phyloP scores from a whole-genome alignment of 2,329 filamentous ascomycete species.

The Colletotrichum sp. region DNA sequence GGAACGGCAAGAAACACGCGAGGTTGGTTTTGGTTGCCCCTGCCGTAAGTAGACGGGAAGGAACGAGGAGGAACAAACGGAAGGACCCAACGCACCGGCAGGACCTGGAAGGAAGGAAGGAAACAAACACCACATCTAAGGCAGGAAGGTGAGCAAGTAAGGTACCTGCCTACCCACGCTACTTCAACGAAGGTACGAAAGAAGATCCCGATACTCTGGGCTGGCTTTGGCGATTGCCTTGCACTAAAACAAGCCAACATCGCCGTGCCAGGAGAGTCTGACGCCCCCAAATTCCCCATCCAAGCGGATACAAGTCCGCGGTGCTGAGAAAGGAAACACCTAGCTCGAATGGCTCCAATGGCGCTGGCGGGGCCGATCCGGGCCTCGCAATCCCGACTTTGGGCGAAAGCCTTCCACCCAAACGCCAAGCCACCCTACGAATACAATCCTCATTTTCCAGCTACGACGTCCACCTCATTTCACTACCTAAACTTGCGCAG shows the following conservation, averaged over 20 bases:
- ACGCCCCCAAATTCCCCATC: slow-evolving; percentile 8
- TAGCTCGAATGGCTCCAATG: background rate
- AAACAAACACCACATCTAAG: background rate
- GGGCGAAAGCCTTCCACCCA: background rate
- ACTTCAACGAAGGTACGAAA: background rate
- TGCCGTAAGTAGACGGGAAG: background rate
- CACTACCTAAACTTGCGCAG: background rate
- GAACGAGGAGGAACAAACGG: background rate
- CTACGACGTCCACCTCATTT: background rate
- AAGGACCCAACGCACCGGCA: background rate
- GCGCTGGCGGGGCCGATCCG: background rate
- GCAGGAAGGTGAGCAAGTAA: background rate
- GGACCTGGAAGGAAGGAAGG: background rate
- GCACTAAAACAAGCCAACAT: slow-evolving; percentile 5
- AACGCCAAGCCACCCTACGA: background rate
- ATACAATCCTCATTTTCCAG: background rate
- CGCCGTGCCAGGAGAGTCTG: background rate
- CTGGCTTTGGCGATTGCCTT: background rate
- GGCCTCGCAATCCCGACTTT: background rate
- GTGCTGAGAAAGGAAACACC: background rate
- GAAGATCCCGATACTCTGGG: background rate
- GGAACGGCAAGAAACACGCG: background rate
- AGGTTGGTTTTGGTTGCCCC: background rate
- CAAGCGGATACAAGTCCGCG: background rate
- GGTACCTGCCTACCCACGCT: background rate